These are phyloP conservation scores for Arthrobotrys megalospora DNA, from an alignment of 2,329 filamentous ascomycete genomes.

Conservation along the genomic window DNA sequence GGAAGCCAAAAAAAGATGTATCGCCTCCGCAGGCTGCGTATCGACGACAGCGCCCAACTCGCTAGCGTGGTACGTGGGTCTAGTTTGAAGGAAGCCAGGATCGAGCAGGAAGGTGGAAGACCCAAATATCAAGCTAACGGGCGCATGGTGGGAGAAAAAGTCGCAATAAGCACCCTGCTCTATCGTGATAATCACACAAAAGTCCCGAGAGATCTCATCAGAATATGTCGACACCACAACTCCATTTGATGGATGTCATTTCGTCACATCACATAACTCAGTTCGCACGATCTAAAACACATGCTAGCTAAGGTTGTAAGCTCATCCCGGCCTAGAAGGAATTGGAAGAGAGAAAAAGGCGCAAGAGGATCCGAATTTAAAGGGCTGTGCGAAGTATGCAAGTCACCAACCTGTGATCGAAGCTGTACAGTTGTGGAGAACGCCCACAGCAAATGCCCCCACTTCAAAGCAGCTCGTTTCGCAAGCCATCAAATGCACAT, in stretches of 20 bases:
- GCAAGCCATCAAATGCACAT: constrained; percentile 27
- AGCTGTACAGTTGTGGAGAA: constrained; percentile 25
- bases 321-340: constrained; percentile 34
- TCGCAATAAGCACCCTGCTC: constrained; percentile 59
- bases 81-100: constrained; percentile 26
- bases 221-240: constrained; percentile 43
- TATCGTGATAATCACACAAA: constrained; percentile 60
- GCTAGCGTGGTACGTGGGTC: constrained; percentile 22
- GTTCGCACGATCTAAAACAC: constrained; percentile 51
- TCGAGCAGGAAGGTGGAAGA: constrained; percentile 17
- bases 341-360: constrained; percentile 32
- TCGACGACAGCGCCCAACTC: constrained; percentile 16
- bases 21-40: background rate
- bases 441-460: constrained; percentile 19
- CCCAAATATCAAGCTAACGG: constrained; percentile 2
- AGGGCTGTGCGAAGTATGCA: constrained; percentile 43
- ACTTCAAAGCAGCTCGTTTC: constrained; percentile 26
- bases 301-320: constrained; percentile 20
- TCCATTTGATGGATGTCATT: constrained; percentile 33
- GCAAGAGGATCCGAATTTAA: constrained; percentile 14
- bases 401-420: constrained; percentile 42
- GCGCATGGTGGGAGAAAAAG: constrained; percentile 31
- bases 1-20: constrained; percentile 10
- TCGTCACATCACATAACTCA: constrained; percentile 39
- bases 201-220: constrained; percentile 39